A percentile compares a stretch with the other conserved stretches of the same genome.
Conservation (phyloP, 768 basidiomycete genomes). For the Kwoniella dejecticola region DNA sequence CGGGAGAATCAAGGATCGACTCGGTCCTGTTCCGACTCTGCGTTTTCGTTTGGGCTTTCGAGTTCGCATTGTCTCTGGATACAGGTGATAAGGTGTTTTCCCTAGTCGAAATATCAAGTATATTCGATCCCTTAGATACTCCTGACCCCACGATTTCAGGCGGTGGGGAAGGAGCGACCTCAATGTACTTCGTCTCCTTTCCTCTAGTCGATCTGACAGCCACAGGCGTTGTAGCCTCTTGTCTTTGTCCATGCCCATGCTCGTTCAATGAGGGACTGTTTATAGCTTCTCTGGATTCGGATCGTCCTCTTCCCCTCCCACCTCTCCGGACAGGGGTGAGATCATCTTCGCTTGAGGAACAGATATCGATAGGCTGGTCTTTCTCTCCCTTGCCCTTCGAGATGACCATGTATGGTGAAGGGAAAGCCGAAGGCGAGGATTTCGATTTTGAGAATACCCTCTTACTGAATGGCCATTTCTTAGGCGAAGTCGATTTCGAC, state of each 20-base stretch:
- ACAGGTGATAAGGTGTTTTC: neutral
- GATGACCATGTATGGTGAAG: neutral
- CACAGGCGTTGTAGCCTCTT: too few relatives aligned
- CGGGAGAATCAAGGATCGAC: too few relatives aligned
- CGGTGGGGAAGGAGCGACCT: neutral
- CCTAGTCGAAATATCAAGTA: too few relatives aligned
- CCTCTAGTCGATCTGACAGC: too few relatives aligned
- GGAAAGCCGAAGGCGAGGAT: slow-evolving; percentile 22
- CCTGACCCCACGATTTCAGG: too few relatives aligned
- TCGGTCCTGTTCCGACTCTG: too few relatives aligned
- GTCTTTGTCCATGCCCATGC: too few relatives aligned
- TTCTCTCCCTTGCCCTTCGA: too few relatives aligned
- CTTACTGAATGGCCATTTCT: slow-evolving; percentile 8
- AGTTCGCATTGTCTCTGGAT: neutral
- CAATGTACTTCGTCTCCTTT: too few relatives aligned
- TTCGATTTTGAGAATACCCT: slow-evolving; percentile 16
- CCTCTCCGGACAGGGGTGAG: slow-evolving; percentile 7
- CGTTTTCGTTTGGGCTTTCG: neutral
- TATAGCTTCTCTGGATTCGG: too few relatives aligned
- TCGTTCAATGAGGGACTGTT: neutral
- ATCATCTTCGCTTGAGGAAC: slow-evolving; percentile 13
- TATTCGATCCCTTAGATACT: too few relatives aligned
- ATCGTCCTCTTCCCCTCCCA: neutral
- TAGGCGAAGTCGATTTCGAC: slow-evolving; percentile 10
- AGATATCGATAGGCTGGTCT: slow-evolving; percentile 20